Evolutionary conservation across 495 filamentous ascomycete species (phyloP).

Genomic region (Hyaloscypha bicolor): DNA sequence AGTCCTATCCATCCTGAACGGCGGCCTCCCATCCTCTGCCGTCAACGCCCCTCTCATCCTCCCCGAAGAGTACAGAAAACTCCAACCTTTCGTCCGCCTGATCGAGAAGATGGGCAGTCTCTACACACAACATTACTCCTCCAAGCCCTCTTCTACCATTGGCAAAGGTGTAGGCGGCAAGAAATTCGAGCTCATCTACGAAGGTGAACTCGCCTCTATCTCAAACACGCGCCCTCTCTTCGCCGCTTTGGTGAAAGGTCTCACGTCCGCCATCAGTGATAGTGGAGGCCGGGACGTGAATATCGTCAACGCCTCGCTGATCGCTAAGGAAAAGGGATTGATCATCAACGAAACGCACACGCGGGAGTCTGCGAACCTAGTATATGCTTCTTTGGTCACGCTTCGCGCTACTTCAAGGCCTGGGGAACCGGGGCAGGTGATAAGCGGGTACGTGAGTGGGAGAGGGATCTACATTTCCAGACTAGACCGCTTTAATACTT

Average conservation of each 20-base stretch:
- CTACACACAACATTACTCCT: slow-evolving; percentile 69
- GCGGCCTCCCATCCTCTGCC: slow-evolving; percentile 66
- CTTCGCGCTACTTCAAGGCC: slow-evolving; percentile 39
- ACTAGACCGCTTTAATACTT: slow-evolving; percentile 63
- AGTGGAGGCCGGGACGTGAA: slow-evolving; percentile 65
- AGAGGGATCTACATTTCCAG: slow-evolving; percentile 63
- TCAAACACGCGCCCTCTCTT: slow-evolving; percentile 70
- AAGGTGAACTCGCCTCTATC: slow-evolving; percentile 62
- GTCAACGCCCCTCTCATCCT: slow-evolving; percentile 76
- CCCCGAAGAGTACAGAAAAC: slow-evolving; percentile 68
- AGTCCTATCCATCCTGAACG: slow-evolving; percentile 66
- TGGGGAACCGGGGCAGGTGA: slow-evolving; percentile 47
- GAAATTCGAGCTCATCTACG: slow-evolving; percentile 70
- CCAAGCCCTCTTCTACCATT: slow-evolving; percentile 30
- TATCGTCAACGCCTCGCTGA: slow-evolving; percentile 71
- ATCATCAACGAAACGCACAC: slow-evolving; percentile 65
- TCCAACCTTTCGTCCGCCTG: slow-evolving; percentile 69
- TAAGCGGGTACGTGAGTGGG: slow-evolving; percentile 65
- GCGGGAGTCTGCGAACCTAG: slow-evolving; percentile 49
- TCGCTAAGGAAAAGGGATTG: slow-evolving; percentile 70
- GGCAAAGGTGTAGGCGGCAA: slow-evolving; percentile 43
- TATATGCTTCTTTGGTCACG: slow-evolving; percentile 64
- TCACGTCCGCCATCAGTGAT: slow-evolving; percentile 60
- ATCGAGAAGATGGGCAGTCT: slow-evolving; percentile 70
- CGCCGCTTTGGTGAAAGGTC: slow-evolving; percentile 69